Conservation (phyloP, 768 basidiomycete genomes). For the Russula brevipes region DNA sequence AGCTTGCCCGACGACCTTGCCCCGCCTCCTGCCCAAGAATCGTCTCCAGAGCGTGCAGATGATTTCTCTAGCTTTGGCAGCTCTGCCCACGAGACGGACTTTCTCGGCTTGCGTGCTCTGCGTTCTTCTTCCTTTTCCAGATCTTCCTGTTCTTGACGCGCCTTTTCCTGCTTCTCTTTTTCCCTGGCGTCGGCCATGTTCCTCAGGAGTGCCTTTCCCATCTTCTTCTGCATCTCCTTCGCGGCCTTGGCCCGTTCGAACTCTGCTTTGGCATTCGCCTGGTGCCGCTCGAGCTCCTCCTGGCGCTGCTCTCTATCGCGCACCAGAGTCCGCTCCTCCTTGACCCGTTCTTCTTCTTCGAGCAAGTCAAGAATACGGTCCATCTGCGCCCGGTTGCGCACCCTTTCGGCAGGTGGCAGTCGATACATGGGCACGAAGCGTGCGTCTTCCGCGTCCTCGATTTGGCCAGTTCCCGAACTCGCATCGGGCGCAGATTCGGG, state of each 20-base stretch:
- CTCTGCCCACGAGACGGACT: slow-evolving; percentile 63
- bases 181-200: slow-evolving; percentile 41
- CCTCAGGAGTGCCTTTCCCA: slow-evolving; percentile 63
- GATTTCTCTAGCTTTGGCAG: slow-evolving; percentile 30
- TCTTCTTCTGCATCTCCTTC: slow-evolving; percentile 64
- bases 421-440: slow-evolving; percentile 44
- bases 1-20: slow-evolving; percentile 31
- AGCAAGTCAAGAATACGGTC: slow-evolving; percentile 61
- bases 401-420: slow-evolving; percentile 44
- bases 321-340: slow-evolving; percentile 39
- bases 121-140: slow-evolving; percentile 29
- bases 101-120: slow-evolving; percentile 42
- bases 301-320: slow-evolving; percentile 40
- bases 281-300: slow-evolving; percentile 48
- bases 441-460: slow-evolving; percentile 37
- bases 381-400: slow-evolving; percentile 51
- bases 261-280: slow-evolving; percentile 42
- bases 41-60: slow-evolving; percentile 39
- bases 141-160: slow-evolving; percentile 32
- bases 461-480: neutral
- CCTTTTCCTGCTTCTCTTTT: slow-evolving; percentile 35
- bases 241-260: slow-evolving; percentile 37
- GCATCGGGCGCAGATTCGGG: slow-evolving; percentile 28
- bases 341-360: slow-evolving; percentile 61
- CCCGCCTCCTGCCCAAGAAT: slow-evolving; percentile 43